phyloP scores from a whole-genome alignment of 371 early-diverging fungal species.

The Mucor piriformis region DNA sequence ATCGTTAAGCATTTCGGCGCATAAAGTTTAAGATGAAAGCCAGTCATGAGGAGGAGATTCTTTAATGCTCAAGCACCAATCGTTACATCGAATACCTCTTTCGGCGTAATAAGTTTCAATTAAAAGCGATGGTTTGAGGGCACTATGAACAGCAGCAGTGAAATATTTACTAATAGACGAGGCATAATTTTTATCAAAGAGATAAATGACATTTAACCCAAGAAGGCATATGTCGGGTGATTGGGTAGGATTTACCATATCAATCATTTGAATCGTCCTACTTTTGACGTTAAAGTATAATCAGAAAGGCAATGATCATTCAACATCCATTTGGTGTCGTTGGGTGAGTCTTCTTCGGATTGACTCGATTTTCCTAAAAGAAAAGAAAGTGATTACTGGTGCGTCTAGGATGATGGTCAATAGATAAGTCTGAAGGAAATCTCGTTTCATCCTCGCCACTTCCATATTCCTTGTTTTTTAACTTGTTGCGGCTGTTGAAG shows the following conservation, averaged over 20 bases:
- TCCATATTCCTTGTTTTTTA: not conserved
- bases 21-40: not conserved
- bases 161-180: constrained; percentile 21
- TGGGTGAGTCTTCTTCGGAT: not conserved
- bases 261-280: no score
- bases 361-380: not conserved
- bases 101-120: constrained; percentile 5
- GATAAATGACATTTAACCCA: constrained; percentile 19
- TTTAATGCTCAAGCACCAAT: constrained; percentile 11
- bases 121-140: constrained; percentile 10
- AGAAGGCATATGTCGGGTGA: constrained; percentile 17
- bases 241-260: not conserved
- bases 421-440: constrained; percentile 3
- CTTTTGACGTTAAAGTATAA: no score
- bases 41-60: not conserved
- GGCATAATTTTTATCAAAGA: constrained; percentile 16
- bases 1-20: not conserved
- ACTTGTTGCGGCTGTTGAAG: no score
- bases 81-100: constrained; percentile 7
- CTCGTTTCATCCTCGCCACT: not conserved
- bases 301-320: no score
- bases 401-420: constrained; percentile 7
- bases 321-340: no score
- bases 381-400: not conserved
- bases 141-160: not conserved